Percentiles rank a stretch among this genome's conserved stretches.
Conservation (phyloP, 805 yeast species). For the Teunomyces aglyptinius region DNA sequence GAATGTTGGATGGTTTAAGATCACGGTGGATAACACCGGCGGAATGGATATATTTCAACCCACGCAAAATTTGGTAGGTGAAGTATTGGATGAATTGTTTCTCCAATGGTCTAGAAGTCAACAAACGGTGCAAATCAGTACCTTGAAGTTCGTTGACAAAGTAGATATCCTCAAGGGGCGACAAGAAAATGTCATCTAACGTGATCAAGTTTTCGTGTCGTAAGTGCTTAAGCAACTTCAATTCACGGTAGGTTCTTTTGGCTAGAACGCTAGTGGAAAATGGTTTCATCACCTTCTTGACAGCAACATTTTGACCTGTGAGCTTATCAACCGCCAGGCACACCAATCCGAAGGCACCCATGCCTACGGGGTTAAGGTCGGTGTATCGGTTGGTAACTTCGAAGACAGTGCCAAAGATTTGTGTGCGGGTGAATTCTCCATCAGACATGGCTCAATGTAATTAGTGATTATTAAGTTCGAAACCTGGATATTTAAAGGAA, state of each 20-base stretch:
- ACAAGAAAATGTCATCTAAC: conserved; percentile 86
- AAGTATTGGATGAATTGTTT: conserved; percentile 96
- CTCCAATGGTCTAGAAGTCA: conserved; percentile 91
- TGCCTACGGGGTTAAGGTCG: conserved; percentile 95
- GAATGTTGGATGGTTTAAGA: conserved; percentile 78
- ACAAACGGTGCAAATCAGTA: conserved; percentile 87
- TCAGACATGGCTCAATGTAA: conserved; percentile 29
- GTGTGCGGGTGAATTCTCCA: conserved; percentile 65
- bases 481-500: background rate
- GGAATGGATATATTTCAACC: conserved; percentile 84
- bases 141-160: conserved; percentile 97
- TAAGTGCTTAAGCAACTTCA: conserved; percentile 87
- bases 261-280: conserved; percentile 93
- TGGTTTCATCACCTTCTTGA: conserved; percentile 97
- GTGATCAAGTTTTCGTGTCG: conserved; percentile 94
- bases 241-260: conserved; percentile 93
- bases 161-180: conserved; percentile 92
- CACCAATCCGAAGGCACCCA: conserved; percentile 99
- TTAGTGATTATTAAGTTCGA: background rate
- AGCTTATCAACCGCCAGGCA: conserved; percentile 93
- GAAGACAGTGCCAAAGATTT: conserved; percentile 92
- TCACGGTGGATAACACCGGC: conserved; percentile 93
- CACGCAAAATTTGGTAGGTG: conserved; percentile 88
- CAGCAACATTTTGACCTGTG: conserved; percentile 91
- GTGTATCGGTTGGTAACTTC: conserved; percentile 88